These are phyloP conservation scores for Ilex asprella DNA, from an alignment of 257 asterid genomes.

Conservation along the genomic window DNA sequence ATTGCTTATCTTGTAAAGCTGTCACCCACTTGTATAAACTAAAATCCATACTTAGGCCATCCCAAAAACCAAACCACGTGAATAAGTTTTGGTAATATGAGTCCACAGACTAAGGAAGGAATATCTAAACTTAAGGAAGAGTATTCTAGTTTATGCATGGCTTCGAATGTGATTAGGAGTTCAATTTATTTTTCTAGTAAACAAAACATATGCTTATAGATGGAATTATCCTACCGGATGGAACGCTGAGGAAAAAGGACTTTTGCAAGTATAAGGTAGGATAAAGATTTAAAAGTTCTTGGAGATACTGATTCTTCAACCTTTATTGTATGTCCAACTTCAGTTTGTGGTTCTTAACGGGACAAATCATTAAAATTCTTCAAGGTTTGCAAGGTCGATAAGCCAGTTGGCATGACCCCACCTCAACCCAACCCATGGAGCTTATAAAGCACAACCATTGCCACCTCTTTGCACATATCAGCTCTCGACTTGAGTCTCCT, in stretches of 20 bases:
- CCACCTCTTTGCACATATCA: slow-evolving; percentile 15
- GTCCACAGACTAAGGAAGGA: slow-evolving; percentile 13
- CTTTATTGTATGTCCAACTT: slow-evolving; percentile 3
- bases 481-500: slow-evolving; percentile 6
- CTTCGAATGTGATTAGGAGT: not conserved
- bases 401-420: slow-evolving; percentile 33
- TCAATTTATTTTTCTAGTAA: not conserved
- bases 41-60: slow-evolving; percentile 19
- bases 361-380: slow-evolving; percentile 36
- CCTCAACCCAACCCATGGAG: slow-evolving; percentile 4
- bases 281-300: not conserved
- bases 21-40: slow-evolving; percentile 3
- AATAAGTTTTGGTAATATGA: slow-evolving; percentile 10
- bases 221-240: not conserved
- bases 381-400: slow-evolving; percentile 19
- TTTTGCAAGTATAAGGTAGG: not conserved
- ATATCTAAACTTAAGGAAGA: not conserved
- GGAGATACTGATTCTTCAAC: slow-evolving; percentile 16
- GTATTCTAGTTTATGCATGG: not conserved
- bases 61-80: slow-evolving; percentile 46
- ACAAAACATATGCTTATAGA: not conserved
- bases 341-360: slow-evolving; percentile 49
- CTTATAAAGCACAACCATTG: slow-evolving; percentile 20
- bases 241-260: not conserved
- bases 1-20: slow-evolving; percentile 26